A percentile compares a stretch with the other conserved stretches of the same genome.
Evolutionary conservation across 768 basidiomycete species (phyloP).

Genomic region (Lactarius hengduanensis): DNA sequence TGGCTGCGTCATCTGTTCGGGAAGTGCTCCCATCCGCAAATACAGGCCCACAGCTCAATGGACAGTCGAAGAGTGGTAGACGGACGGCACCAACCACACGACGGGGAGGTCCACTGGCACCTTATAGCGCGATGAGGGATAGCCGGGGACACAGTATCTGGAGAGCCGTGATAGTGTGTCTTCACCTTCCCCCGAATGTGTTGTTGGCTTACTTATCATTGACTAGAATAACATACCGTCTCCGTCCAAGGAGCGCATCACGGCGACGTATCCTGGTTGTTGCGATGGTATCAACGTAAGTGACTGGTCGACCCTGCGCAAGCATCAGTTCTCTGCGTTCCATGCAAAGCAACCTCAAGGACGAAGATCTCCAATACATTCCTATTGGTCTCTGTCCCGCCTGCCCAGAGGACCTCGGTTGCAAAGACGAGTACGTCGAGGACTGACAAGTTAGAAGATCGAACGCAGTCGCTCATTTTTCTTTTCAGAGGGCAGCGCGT

Average conservation of each 20-base stretch:
- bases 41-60: not conserved
- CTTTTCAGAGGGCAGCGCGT: not conserved
- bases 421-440: constrained; percentile 2
- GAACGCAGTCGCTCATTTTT: not conserved
- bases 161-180: not conserved
- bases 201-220: too few relatives aligned
- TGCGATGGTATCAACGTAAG: not conserved
- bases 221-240: not conserved
- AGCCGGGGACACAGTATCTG: not conserved
- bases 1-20: not conserved
- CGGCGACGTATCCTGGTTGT: not conserved
- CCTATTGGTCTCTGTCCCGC: not conserved
- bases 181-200: not conserved
- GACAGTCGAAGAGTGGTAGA: not conserved
- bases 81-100: not conserved
- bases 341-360: not conserved
- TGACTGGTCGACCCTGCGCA: constrained; percentile 1
- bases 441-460: not conserved
- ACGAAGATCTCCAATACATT: constrained; percentile 4
- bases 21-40: not conserved
- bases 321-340: not conserved
- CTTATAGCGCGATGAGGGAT: not conserved
- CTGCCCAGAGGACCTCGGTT: not conserved
- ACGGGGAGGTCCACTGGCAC: not conserved
- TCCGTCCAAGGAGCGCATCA: not conserved